Base-by-base conservation (phyloP, 2,329 filamentous ascomycete species). In the Pseudocercospora macadamiae region DNA sequence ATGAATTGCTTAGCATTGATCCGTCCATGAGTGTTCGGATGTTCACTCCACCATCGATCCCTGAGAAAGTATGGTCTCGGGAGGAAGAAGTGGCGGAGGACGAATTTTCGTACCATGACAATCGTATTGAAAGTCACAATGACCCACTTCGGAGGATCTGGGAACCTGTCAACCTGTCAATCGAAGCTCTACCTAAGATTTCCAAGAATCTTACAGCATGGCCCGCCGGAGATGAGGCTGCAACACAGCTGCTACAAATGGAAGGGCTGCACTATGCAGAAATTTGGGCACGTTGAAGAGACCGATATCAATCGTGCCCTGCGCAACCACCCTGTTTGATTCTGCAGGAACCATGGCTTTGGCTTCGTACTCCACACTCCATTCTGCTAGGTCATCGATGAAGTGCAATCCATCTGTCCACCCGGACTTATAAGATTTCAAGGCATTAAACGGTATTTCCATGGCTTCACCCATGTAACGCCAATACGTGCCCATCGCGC, bases 381-480 rank as follows among this genome's bases (percentile, higher is more conserved):
- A 32, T 32, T 32, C 28, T 32, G 28, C 28, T 32, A 32, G 28
- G 28, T 32, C 28, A 12, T 32, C 28, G 28, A 32, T 32, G 12
- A 32, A 32, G 6, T 32, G 28, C 28, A 32, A 32, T 32, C 28
- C 28, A 32, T 32, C 28, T 12, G 28, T 12, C 28, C 28, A 32
- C 12, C 28, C 28, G 28, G 28, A 7, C 12, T 32, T 12, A 12
- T 32, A 32, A 32, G 28, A 32, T 32, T 32, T 32, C 12, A 32
- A 32, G 12, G 28, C 6, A 32, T 32, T 32, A 32, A 32, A 83
- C 2, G 75, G 74, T 55, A 92, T 89, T 0, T 79, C 81, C 84
- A 92, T 88, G 53, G 84, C 83, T 65, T 91, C 86, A 12, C 89
- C 89, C 14, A 90, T 75, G 53, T 80, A 80, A 72, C 89, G 89